A percentile compares a stretch with the other conserved stretches of the same genome.
phyloP scores from a whole-genome alignment of 176 grass and related monocot genomes.

The Carex scoparia region DNA sequence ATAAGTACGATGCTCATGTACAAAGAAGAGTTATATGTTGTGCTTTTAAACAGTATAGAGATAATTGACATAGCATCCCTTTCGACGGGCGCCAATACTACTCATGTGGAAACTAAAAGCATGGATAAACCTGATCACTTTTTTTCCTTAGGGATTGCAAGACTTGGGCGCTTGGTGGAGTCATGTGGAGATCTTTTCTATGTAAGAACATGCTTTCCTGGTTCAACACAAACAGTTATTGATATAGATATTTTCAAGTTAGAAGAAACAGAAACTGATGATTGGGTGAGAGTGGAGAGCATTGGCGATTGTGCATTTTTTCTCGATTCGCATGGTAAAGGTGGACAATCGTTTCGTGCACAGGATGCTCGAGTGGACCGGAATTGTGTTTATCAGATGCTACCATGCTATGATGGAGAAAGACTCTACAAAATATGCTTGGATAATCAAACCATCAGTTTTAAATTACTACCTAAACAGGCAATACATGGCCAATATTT shows the following conservation, averaged over 20 bases:
- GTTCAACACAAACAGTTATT: neutral
- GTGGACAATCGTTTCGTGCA: neutral
- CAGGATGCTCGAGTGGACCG: neutral
- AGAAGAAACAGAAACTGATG: neutral
- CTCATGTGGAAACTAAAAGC: neutral
- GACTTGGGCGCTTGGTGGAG: neutral
- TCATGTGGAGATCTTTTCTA: constrained; percentile 3
- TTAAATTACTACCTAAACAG: neutral
- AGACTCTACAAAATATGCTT: constrained; percentile 3
- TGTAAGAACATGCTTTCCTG: neutral
- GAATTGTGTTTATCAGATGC: neutral
- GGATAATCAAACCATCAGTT: neutral
- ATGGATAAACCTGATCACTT: neutral
- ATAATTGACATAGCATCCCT: neutral
- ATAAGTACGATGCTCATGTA: neutral
- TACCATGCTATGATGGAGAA: neutral
- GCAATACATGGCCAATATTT: neutral
- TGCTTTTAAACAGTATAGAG: neutral
- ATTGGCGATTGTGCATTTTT: constrained; percentile 15
- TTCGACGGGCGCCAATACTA: neutral
- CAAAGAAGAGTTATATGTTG: neutral
- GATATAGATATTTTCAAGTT: constrained; percentile 1
- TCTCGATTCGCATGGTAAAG: neutral
- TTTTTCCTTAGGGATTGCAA: neutral
- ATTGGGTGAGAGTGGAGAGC: constrained; percentile 21